Base-by-base conservation (phyloP, 176 grass and related monocot genomes). In the Poa annua region DNA sequence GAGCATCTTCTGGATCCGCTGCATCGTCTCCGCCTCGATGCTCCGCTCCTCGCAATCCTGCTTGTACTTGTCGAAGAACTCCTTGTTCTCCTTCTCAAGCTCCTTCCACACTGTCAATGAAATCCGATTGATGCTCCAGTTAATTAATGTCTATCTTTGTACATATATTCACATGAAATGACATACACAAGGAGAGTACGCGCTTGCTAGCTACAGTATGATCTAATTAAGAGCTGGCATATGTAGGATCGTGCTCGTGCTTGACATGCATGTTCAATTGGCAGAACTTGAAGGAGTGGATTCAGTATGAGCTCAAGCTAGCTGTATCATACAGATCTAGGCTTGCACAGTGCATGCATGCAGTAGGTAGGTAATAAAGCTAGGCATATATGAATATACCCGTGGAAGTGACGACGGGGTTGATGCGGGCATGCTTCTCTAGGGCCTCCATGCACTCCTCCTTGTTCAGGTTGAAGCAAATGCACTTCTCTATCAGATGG, bases 81-180 rank as follows among this genome's bases (percentile, higher is more conserved):
- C 90, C 83, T 36, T 95, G 93, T 95, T 95, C 83, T 95, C 93
- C 63, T 95, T 95, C 85, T 92, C 93, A 29, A 95, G 86, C 87
- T 95, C 93, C 54, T 80, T 88, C 93, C 93, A 95, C 32, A 92
- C 93, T 95, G 82, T 34, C 67, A 25, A 21, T 10, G 74, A 80
- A 14, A 49, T 39, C 7, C 26, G 51, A 48, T 72, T 26, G 25
- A 7, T 71, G 36, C 20, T 41, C 32, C 16, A 16, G 2, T 29
- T 29, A 29, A 29, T 29, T 29, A 29, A 34, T 12, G 39, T 54
- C 42, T 4, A 68, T 54, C 42, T 4, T 51, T 12, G 21, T 5
- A 61, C 6, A 49, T 47, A 50, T n/a, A 74, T 42, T 74, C 84
- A 86, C 88, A 87, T 90, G 84, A 90, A 86, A 90, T 90, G 84